Conservation (phyloP, 306 rosid species). For the Gastrolobium bilobum region DNA sequence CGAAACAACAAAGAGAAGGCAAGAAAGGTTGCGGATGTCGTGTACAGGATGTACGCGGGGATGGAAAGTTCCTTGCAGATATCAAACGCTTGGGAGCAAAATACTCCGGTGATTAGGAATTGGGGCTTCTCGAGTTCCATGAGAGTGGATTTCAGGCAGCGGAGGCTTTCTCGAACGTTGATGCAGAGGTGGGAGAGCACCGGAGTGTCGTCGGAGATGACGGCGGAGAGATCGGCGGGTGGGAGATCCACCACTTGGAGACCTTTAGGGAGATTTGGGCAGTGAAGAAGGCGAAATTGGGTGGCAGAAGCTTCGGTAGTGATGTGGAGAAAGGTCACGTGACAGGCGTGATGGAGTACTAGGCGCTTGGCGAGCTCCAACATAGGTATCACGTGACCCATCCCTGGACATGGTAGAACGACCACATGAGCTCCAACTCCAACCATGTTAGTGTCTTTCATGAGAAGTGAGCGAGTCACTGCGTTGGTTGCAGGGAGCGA, state of each 20-base stretch:
- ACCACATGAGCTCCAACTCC: conserved; percentile 41
- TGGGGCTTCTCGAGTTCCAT: conserved; percentile 38
- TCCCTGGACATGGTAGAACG: conserved; percentile 56
- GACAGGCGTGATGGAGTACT: conserved; percentile 47
- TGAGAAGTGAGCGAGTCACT: no score
- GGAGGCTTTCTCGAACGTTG: conserved; percentile 47
- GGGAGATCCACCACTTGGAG: conserved; percentile 52
- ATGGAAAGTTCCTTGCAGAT: conserved; percentile 50
- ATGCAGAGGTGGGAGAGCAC: conserved; percentile 37
- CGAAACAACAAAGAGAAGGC: conserved; percentile 52
- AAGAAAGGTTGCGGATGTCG: conserved; percentile 51
- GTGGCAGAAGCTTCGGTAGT: conserved; percentile 57
- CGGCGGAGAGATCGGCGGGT: conserved; percentile 23
- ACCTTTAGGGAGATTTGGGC: conserved; percentile 43
- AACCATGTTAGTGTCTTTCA: no score
- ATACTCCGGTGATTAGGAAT: conserved; percentile 55
- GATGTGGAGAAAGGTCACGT: conserved; percentile 62
- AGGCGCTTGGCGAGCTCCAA: conserved; percentile 53
- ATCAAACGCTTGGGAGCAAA: conserved; percentile 59
- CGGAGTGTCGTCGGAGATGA: conserved; percentile 3
- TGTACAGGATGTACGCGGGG: conserved; percentile 51
- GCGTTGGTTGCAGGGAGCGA: no score
- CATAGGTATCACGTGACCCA: conserved; percentile 66
- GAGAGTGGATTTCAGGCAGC: conserved; percentile 47
- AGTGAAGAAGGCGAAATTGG: conserved; percentile 50